These are phyloP conservation scores for Eragrostis curvula DNA, from an alignment of 176 grass and related monocot species.

Conservation along the genomic window DNA sequence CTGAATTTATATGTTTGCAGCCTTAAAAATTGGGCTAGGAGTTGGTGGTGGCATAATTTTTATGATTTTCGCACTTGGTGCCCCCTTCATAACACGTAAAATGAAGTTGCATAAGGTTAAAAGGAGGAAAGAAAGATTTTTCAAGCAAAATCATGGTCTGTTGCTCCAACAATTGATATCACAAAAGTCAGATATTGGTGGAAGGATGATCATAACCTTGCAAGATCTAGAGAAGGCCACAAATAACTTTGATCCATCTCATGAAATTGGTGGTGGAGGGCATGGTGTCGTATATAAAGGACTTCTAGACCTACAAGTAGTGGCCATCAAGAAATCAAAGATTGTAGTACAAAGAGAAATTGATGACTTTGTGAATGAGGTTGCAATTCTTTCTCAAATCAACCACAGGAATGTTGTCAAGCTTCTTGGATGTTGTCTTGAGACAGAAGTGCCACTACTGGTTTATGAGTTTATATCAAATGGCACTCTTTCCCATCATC, in stretches of 20 bases:
- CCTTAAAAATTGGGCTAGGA: slow-evolving; percentile 38
- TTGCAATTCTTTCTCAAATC: slow-evolving; percentile 60
- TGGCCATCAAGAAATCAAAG: slow-evolving; percentile 71
- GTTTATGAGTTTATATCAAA: slow-evolving; percentile 74
- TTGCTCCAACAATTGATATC: slow-evolving; percentile 51
- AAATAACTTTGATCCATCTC: slow-evolving; percentile 44
- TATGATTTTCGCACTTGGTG: slow-evolving; percentile 35
- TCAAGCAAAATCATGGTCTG: slow-evolving; percentile 60
- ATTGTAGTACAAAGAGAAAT: slow-evolving; percentile 55
- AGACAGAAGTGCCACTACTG: slow-evolving; percentile 58
- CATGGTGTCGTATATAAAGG: slow-evolving; percentile 64
- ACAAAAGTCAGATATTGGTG: slow-evolving; percentile 48
- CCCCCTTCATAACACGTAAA: slow-evolving; percentile 36
- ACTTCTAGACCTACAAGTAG: slow-evolving; percentile 54
- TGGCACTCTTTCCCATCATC: slow-evolving; percentile 53
- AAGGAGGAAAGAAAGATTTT: slow-evolving; percentile 45
- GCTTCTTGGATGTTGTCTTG: slow-evolving; percentile 62
- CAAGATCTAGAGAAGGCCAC: slow-evolving; percentile 59
- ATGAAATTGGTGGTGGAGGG: slow-evolving; percentile 51
- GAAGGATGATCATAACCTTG: slow-evolving; percentile 54
- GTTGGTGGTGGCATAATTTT: slow-evolving; percentile 4
- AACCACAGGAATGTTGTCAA: slow-evolving; percentile 63
- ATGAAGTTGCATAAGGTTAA: slow-evolving; percentile 25
- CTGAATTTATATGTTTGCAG: slow-evolving; percentile 7
- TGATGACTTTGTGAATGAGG: slow-evolving; percentile 62